phyloP scores from a whole-genome alignment of 2,329 filamentous ascomycete species.

The Helotiales sp. region DNA sequence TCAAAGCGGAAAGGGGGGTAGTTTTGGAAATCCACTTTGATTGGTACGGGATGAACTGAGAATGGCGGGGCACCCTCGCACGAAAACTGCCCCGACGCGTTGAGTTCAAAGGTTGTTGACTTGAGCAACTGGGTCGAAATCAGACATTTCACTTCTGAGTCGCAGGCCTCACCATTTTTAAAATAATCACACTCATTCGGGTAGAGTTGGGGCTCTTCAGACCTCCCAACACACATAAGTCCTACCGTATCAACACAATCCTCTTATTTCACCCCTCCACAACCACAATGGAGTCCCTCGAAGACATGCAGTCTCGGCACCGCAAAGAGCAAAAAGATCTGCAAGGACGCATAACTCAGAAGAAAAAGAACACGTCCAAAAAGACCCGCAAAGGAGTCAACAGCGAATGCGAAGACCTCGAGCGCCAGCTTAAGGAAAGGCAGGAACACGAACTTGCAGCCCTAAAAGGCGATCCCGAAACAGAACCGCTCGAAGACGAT shows the following conservation, averaged over 20 bases:
- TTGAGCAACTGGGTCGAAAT: no score
- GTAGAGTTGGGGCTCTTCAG: no score
- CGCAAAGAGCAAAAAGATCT: slow-evolving; percentile 87
- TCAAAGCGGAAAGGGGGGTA: neutral
- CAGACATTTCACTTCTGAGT: no score
- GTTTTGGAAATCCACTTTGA: neutral
- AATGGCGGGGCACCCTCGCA: neutral
- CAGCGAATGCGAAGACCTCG: slow-evolving; percentile 71
- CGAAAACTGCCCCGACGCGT: neutral
- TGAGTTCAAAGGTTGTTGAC: neutral
- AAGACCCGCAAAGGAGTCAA: slow-evolving; percentile 76
- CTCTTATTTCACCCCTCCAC: neutral
- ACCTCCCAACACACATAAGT: no score
- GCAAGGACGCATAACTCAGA: slow-evolving; percentile 81
- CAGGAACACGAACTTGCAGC: slow-evolving; percentile 61
- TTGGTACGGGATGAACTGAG: neutral
- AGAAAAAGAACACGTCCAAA: slow-evolving; percentile 96
- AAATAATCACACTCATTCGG: no score
- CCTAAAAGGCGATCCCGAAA: slow-evolving; percentile 35
- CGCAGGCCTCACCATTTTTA: no score
- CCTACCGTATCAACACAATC: neutral
- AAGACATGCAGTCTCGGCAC: slow-evolving; percentile 77
- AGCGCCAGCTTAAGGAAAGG: slow-evolving; percentile 63
- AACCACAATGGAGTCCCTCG: slow-evolving; percentile 55
- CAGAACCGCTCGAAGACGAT: neutral